Conservation (phyloP, 139 green algal species). For the Mychonastes homosphaera region DNA sequence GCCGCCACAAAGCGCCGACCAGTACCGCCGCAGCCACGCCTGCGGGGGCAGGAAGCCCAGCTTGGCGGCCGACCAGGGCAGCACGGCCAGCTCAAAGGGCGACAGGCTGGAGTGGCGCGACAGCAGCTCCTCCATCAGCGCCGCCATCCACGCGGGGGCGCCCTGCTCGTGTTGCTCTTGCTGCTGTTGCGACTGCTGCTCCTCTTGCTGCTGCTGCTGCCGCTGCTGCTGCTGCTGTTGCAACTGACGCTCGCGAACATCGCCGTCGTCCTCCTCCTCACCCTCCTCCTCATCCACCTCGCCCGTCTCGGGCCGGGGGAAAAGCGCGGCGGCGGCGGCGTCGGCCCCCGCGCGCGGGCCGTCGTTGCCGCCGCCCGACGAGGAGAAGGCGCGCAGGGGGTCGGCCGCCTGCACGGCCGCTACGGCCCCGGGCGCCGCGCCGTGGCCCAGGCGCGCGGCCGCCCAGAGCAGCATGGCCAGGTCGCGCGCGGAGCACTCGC, state of each 20-base stretch:
- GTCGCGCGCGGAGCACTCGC: too few species aligned
- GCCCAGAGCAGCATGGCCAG: too few species aligned
- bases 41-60: constrained; percentile 1
- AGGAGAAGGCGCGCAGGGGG: too few species aligned
- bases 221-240: constrained; percentile 4
- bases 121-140: neutral
- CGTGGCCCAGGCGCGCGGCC: too few species aligned
- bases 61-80: constrained; percentile 18
- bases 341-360: too few species aligned
- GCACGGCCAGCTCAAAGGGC: constrained; percentile 19
- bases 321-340: too few species aligned
- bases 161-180: neutral
- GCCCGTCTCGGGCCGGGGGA: too few species aligned
- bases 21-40: neutral
- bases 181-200: neutral
- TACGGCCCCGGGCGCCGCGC: too few species aligned
- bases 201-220: neutral
- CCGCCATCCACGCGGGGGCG: neutral
- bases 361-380: too few species aligned
- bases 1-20: neutral
- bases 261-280: too few species aligned
- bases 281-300: too few species aligned
- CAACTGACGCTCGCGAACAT: too few species aligned
- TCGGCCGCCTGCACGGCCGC: neutral
- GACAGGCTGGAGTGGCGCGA: neutral